Evolutionary conservation across 768 basidiomycete species (phyloP).

Genomic region (Ephemerocybe angulata): DNA sequence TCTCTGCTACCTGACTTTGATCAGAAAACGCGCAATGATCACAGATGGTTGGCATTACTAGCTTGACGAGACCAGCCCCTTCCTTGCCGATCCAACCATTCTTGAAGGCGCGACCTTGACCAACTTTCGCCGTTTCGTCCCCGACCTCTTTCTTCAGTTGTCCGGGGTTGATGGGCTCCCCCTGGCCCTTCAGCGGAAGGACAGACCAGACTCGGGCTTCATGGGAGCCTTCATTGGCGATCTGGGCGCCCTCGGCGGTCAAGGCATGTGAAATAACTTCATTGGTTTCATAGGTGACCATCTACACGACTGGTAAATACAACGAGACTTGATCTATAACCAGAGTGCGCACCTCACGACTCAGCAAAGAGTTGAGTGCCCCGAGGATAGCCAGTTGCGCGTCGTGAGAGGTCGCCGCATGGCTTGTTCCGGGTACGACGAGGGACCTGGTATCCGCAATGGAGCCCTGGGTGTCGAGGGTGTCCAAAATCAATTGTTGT

Average conservation of each 20-base stretch:
- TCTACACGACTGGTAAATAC: conserved; percentile 47
- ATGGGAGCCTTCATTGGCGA: conserved; percentile 82
- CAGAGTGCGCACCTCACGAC: conserved; percentile 65
- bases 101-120: conserved; percentile 95
- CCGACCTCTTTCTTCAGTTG: conserved; percentile 77
- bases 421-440: conserved; percentile 57
- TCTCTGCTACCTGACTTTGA: conserved; percentile 49
- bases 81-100: conserved; percentile 96
- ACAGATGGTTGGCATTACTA: conserved; percentile 49
- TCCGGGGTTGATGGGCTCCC: conserved; percentile 57
- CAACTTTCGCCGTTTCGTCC: conserved; percentile 86
- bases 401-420: conserved; percentile 61
- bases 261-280: conserved; percentile 71
- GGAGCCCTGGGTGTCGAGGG: conserved; percentile 50
- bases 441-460: conserved; percentile 72
- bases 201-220: conserved; percentile 93
- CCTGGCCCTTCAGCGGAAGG: conserved; percentile 68
- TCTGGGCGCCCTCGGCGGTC: conserved; percentile 79
- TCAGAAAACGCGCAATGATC: conserved; percentile 6
- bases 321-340: neutral
- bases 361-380: conserved; percentile 84
- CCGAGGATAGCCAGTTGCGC: conserved; percentile 83
- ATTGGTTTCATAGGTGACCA: conserved; percentile 77
- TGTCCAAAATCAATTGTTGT: conserved; percentile 76
- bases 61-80: conserved; percentile 79